These are phyloP conservation scores for Groenewaldozyma tartarivorans DNA, from an alignment of 805 yeast genomes.

Conservation along the genomic window DNA sequence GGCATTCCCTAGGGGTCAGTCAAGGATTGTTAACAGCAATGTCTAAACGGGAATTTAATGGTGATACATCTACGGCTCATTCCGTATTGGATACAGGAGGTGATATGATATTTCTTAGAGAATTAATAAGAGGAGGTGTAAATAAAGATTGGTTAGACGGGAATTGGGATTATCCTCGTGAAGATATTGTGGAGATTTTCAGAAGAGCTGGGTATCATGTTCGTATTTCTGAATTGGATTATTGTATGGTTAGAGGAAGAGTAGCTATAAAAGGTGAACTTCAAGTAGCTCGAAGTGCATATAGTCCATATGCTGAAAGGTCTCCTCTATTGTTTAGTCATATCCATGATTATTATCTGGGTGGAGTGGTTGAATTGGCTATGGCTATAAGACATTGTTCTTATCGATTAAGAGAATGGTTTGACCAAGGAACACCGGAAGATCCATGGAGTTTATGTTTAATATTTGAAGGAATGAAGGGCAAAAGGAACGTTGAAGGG, in stretches of 20 bases:
- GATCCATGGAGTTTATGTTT: conserved; percentile 28
- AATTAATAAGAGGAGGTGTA: conserved; percentile 27
- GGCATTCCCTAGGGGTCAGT: conserved; percentile 52
- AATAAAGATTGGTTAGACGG: conserved; percentile 22
- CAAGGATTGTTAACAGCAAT: conserved; percentile 48
- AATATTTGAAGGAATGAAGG: conserved; percentile 23
- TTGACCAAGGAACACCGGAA: conserved; percentile 22
- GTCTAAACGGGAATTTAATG: conserved; percentile 45
- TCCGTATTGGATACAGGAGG: conserved; percentile 50
- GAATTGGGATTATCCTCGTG: conserved; percentile 31
- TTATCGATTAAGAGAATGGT: conserved; percentile 33
- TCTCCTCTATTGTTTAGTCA: conserved; percentile 38
- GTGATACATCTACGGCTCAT: conserved; percentile 42
- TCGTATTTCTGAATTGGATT: conserved; percentile 27
- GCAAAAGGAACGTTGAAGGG: neutral
- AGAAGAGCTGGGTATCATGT: conserved; percentile 30
- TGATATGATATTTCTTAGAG: conserved; percentile 42
- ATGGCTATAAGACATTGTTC: conserved; percentile 33
- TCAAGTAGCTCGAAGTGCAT: conserved; percentile 24
- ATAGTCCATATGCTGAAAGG: conserved; percentile 25
- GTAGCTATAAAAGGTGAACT: conserved; percentile 43
- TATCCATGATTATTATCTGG: conserved; percentile 40
- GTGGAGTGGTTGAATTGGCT: conserved; percentile 43
- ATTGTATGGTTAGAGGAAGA: conserved; percentile 49
- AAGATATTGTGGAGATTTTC: conserved; percentile 36